These are phyloP conservation scores for Thinopyrum elongatum DNA, from an alignment of 176 grass and related monocot genomes.

Conservation along the genomic window DNA sequence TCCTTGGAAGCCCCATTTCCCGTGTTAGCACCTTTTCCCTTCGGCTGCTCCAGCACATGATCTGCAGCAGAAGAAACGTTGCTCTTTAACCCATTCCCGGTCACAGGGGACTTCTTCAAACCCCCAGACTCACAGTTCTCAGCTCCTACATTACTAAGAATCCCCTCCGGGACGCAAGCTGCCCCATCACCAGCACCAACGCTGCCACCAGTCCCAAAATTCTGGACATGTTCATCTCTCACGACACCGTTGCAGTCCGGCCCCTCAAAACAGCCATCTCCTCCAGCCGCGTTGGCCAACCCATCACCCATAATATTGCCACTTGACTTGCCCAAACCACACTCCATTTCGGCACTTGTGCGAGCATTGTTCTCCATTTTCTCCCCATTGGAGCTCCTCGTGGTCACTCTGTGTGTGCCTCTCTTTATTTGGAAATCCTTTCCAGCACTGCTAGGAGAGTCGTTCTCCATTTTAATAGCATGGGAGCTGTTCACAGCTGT, in stretches of 20 bases:
- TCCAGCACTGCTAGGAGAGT: too few relatives aligned
- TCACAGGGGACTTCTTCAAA: constrained; percentile 5
- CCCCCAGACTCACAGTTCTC: not conserved
- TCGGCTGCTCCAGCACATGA: not conserved
- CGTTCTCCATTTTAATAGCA: not conserved
- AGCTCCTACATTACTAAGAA: constrained; percentile 4
- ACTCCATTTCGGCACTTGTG: too few relatives aligned
- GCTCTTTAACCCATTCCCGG: not conserved
- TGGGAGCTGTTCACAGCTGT: constrained; percentile 7
- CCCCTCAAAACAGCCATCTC: constrained; percentile 7
- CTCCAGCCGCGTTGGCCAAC: not conserved
- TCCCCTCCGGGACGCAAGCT: not conserved
- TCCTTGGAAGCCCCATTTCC: not conserved
- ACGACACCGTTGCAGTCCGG: not conserved
- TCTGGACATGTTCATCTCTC: not conserved
- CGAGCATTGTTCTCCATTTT: not conserved
- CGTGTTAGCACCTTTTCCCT: not conserved
- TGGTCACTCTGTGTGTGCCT: not conserved
- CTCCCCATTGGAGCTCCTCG: constrained; percentile 8
- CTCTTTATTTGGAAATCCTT: not conserved
- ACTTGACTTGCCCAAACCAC: not conserved
- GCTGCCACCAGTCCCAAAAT: not conserved
- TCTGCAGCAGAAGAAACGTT: constrained; percentile 21
- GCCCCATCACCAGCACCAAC: not conserved
- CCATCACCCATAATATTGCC: not conserved